phyloP scores from a whole-genome alignment of 768 basidiomycete species.

The Naganishia vishniacii region DNA sequence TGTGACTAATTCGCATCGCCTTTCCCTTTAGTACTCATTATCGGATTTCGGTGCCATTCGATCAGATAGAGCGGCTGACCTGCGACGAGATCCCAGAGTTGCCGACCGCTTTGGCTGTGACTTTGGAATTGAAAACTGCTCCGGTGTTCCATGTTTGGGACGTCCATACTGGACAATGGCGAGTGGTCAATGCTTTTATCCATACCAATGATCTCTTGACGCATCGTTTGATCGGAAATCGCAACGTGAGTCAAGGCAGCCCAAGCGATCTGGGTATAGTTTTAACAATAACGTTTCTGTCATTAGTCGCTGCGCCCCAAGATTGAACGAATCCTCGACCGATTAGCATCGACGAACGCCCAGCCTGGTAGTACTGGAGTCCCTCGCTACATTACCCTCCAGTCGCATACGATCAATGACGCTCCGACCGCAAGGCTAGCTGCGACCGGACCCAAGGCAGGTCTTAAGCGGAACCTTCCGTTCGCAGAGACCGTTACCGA shows the following conservation, averaged over 20 bases:
- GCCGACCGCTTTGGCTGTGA: background rate
- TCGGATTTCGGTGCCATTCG: slow-evolving; percentile 12
- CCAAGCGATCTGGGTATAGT: too few relatives aligned
- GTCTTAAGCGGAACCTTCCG: background rate
- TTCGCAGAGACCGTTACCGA: background rate
- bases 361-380: too few relatives aligned
- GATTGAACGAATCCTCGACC: slow-evolving; percentile 7
- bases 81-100: background rate
- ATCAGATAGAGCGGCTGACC: background rate
- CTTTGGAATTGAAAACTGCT: background rate
- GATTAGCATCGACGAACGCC: background rate
- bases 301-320: background rate
- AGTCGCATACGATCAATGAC: too few relatives aligned
- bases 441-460: background rate
- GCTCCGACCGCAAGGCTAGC: too few relatives aligned
- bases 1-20: background rate
- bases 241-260: background rate
- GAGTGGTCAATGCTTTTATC: background rate
- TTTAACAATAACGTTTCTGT: too few relatives aligned
- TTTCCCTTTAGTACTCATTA: background rate
- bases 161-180: background rate
- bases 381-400: too few relatives aligned
- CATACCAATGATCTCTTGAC: slow-evolving; percentile 7
- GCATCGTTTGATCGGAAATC: background rate
- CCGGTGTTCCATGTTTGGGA: slow-evolving; percentile 3